These are phyloP conservation scores for Tetrahymena thermophila DNA, from an alignment of 73 alveolate species.

Conservation along the genomic window DNA sequence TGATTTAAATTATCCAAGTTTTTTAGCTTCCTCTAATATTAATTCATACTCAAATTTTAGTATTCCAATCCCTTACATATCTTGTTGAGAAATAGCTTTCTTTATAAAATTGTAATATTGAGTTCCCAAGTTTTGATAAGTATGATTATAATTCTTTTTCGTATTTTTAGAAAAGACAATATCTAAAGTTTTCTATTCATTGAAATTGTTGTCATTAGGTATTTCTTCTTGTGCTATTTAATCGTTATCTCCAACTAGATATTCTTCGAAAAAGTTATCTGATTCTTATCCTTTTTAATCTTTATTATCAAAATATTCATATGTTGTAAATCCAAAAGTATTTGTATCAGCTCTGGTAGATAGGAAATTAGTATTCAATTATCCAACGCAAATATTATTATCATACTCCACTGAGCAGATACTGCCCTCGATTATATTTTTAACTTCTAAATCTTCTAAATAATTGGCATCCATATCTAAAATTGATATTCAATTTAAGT, in stretches of 20 bases:
- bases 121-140: background rate
- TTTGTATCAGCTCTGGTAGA: background rate
- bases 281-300: background rate
- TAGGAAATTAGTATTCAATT: background rate
- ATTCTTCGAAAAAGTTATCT: background rate
- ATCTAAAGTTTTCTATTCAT: background rate
- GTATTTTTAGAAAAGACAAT: background rate
- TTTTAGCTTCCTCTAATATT: background rate
- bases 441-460: background rate
- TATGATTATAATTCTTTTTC: background rate
- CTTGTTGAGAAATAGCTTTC: background rate
- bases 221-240: background rate
- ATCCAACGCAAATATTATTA: background rate
- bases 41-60: background rate
- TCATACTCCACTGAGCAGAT: background rate
- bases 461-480: background rate
- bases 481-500: background rate
- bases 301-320: background rate
- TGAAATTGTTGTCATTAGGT: background rate
- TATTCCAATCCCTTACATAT: background rate
- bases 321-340: background rate
- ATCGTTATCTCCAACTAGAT: background rate
- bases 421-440: background rate
- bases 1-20: background rate
- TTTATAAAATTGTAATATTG: background rate